Conservation (phyloP, 441 rosid genomes). For the Heliophila coronopifolia region DNA sequence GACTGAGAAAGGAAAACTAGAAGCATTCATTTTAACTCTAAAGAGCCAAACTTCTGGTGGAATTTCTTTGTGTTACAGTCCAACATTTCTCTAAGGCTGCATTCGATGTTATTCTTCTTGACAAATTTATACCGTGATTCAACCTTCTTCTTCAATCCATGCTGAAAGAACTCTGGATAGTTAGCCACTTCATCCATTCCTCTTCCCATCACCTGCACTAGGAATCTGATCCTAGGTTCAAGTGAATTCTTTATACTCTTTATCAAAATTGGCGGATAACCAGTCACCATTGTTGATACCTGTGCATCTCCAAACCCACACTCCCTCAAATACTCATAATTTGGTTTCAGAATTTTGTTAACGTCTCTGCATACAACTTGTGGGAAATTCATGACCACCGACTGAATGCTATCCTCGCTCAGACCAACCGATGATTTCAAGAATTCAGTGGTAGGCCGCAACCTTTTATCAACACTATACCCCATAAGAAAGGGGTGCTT, state of each 20-base stretch:
- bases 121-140: conserved; percentile 64
- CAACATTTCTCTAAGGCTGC: conserved; percentile 85
- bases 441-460: conserved; percentile 70
- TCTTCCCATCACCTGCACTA: conserved; percentile 78
- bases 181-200: conserved; percentile 60
- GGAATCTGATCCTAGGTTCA: conserved; percentile 74
- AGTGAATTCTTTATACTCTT: conserved; percentile 76
- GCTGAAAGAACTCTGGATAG: conserved; percentile 74
- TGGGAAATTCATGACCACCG: conserved; percentile 58
- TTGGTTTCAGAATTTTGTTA: conserved; percentile 57
- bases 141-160: conserved; percentile 75
- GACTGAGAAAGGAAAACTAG: conserved; percentile 8
- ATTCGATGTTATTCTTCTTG: conserved; percentile 46
- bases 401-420: conserved; percentile 44
- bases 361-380: conserved; percentile 79
- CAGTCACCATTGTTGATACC: conserved; percentile 56
- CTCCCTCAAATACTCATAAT: conserved; percentile 41
- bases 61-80: conserved; percentile 76
- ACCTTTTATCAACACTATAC: conserved; percentile 71
- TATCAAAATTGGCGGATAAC: conserved; percentile 71
- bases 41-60: conserved; percentile 43
- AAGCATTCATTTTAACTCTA: conserved; percentile 10
- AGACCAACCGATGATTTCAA: conserved; percentile 56
- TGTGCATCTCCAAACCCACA: conserved; percentile 61
- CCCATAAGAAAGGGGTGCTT: conserved; percentile 86